Conservation (phyloP, 768 basidiomycete genomes). For the Boletellus sp. region DNA sequence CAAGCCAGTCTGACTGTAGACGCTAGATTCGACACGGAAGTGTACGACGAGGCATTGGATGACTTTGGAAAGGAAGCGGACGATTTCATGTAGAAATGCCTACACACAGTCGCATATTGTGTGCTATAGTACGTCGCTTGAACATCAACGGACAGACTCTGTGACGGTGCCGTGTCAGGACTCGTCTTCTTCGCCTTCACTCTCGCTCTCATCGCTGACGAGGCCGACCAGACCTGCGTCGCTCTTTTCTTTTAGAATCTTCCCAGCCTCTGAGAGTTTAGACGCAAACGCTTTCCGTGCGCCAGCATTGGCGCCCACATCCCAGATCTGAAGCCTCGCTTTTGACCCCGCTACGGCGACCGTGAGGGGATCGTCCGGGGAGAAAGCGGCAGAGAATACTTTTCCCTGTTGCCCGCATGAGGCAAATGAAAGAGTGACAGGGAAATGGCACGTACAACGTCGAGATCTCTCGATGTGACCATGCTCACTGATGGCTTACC, state of each 20-base stretch:
- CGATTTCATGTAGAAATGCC: constrained; percentile 82
- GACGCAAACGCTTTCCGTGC: constrained; percentile 79
- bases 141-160: not conserved
- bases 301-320: constrained; percentile 79
- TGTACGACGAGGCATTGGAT: constrained; percentile 88
- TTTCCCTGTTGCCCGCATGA: constrained; percentile 63
- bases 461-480: constrained; percentile 84
- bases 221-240: constrained; percentile 70
- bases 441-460: constrained; percentile 58
- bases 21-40: constrained; percentile 67
- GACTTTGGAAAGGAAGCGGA: constrained; percentile 73
- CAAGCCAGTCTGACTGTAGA: constrained; percentile 11
- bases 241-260: constrained; percentile 59
- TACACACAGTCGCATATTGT: constrained; percentile 9
- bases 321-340: constrained; percentile 94
- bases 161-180: constrained; percentile 11
- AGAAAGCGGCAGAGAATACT: constrained; percentile 89
- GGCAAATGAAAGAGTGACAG: not conserved
- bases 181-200: constrained; percentile 61
- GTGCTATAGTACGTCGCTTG: constrained; percentile 11
- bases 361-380: constrained; percentile 92
- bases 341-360: constrained; percentile 93
- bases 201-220: constrained; percentile 57
- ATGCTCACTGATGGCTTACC: constrained; percentile 76
- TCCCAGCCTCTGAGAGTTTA: constrained; percentile 73